Evolutionary conservation across 176 grass and related monocot species (phyloP), one percentile per base, ranked within the genome.

Genomic region (Raddia guianensis): DNA sequence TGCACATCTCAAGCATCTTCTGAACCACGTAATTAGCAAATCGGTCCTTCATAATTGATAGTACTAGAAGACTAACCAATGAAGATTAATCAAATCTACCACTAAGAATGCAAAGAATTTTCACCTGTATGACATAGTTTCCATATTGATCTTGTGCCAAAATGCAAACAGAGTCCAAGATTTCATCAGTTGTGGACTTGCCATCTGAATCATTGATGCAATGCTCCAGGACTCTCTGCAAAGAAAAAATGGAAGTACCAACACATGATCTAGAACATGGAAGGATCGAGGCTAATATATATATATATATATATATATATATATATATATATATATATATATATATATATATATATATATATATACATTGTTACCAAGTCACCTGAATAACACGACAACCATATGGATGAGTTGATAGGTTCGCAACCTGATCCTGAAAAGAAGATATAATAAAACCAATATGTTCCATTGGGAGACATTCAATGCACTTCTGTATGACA

Each of bases 321-420:
- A n/a, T n/a, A n/a, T n/a, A n/a, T n/a, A n/a, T n/a, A n/a, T n/a
- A n/a, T n/a, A n/a, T n/a, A n/a, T n/a, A n/a, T n/a, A n/a, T n/a
- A n/a, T n/a, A n/a, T n/a, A n/a, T n/a, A n/a, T n/a, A n/a, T n/a
- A n/a, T n/a, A n/a, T n/a, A n/a, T n/a, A n/a, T n/a, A n/a, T 27
- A 68, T 42, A 57, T 65, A 15, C 14, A 58, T 21, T 33, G 19
- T 34, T 70, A 58, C 19, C 52, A 83, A 84, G 34, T 73, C 52
- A 98, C 95, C 95, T 98, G 95, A 85, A 98, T 98, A 55, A 98
- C 95, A 80, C 95, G 83, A 49, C 95, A 98, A 49, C 95, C 95
- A 91, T 98, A 98, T 33, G 92, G 88, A 65, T 98, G 95, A 76
- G 63, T 98, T 77, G 92, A 92, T 32, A 98, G 87, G 68, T 37